Evolutionary conservation across 805 yeast species (phyloP), one percentile per base, ranked within the genome.

Genomic region (Candida broadrunensis): DNA sequence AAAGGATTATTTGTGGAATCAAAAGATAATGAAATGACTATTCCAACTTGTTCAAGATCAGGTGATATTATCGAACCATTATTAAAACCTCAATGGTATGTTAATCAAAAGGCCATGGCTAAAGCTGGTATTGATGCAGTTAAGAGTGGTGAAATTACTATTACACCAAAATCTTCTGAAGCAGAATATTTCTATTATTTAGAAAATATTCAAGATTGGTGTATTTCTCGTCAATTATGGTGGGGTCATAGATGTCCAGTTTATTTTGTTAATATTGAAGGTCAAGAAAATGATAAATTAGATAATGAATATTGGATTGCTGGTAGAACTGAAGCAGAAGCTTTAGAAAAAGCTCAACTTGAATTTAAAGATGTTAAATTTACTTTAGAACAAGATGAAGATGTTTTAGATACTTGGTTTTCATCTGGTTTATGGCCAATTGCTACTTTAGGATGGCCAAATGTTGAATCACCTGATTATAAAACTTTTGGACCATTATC

Each of bases 51-150:
- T 71, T 87, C 93, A 32, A 85, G 97, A 79, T 88, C 97, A 21
- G 97, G 97, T 51, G 99, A 93, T 68, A 74, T 93, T 49, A 90
- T 93, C 57, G 99, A 93, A 73, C 99, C 99, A 39, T 73, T 88
- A 58, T 76, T 93, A 70, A 93, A 93, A 72, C 99, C 99, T 46
- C 99, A 93, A 73, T 93, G 99, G 99, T 93, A 97, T 97, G 97
- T 93, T 50, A 72, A 87, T 46, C 97, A 90, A 70, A 76, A 75
- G 55, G 86, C 82, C 42, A 86, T 88, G 86, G 99, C 98, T 38
- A 72, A 75, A 49, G 88, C 77, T 45, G 97, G 96, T 42, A 81
- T 90, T 52, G 74, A 80, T 39, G 97, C 88, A 40, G 97, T 91
- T 45, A 80, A 78, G 65, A 73, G 75, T 27, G 97, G 97, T 50